phyloP scores from a whole-genome alignment of 2,329 filamentous ascomycete species.

The Ceratocystis harringtonii region DNA sequence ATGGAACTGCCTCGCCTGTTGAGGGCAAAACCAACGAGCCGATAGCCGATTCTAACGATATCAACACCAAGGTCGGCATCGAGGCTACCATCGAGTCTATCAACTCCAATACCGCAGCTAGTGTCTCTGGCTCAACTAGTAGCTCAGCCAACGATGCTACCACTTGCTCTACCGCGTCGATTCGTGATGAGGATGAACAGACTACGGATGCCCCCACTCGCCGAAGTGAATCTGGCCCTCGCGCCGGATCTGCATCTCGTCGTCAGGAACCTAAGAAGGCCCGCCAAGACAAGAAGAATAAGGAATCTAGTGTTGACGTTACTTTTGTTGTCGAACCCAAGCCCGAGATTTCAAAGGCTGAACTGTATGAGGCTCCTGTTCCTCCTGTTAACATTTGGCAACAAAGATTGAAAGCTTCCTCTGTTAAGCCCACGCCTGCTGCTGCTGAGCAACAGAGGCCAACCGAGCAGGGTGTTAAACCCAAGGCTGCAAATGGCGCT shows the following conservation, averaged over 20 bases:
- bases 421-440: slow-evolving; percentile 24
- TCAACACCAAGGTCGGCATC: slow-evolving; percentile 6
- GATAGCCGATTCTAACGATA: slow-evolving; percentile 12
- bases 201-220: slow-evolving; percentile 29
- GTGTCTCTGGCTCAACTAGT: slow-evolving; percentile 17
- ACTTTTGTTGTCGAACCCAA: slow-evolving; percentile 29
- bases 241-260: slow-evolving; percentile 10
- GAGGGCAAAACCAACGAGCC: slow-evolving; percentile 9
- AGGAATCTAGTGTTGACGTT: slow-evolving; percentile 22
- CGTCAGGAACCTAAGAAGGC: slow-evolving; percentile 26
- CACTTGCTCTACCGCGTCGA: slow-evolving; percentile 26
- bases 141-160: slow-evolving; percentile 18
- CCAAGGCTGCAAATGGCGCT: slow-evolving; percentile 21
- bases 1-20: neutral
- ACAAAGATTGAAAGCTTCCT: slow-evolving; percentile 57
- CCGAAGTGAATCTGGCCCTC: slow-evolving; percentile 24
- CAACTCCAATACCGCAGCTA: slow-evolving; percentile 15
- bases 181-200: slow-evolving; percentile 28
- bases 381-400: slow-evolving; percentile 82
- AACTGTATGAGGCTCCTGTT: slow-evolving; percentile 65
- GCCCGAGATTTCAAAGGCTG: slow-evolving; percentile 43
- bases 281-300: slow-evolving; percentile 49
- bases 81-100: slow-evolving; percentile 6
- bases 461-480: slow-evolving; percentile 29
- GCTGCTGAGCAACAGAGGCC: slow-evolving; percentile 29